These are phyloP conservation scores for Coccomyxa sp. DNA, from an alignment of 139 green algal genomes.

Conservation along the genomic window DNA sequence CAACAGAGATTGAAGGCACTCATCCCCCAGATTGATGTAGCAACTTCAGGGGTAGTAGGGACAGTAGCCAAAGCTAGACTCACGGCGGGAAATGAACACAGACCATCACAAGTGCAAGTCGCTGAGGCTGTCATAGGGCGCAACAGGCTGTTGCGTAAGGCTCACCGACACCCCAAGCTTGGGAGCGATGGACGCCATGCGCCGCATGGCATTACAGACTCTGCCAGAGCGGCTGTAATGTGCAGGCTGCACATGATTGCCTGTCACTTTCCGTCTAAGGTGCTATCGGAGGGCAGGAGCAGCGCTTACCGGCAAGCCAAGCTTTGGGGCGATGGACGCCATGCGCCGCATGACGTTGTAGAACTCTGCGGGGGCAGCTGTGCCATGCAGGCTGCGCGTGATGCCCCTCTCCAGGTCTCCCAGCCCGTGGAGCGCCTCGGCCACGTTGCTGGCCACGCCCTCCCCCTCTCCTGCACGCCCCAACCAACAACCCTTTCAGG, in stretches of 20 bases:
- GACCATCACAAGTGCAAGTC: not conserved
- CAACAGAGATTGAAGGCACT: not conserved
- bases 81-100: too few species aligned
- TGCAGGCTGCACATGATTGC: conserved; percentile 69
- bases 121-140: too few species aligned
- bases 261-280: too few species aligned
- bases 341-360: conserved; percentile 34
- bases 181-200: conserved; percentile 4
- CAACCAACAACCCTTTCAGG: not conserved
- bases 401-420: conserved; percentile 78
- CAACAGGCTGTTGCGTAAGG: too few species aligned
- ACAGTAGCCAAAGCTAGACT: too few species aligned
- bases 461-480: not conserved
- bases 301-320: conserved; percentile 11
- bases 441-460: not conserved
- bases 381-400: conserved; percentile 68
- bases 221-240: conserved; percentile 63
- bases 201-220: conserved; percentile 49
- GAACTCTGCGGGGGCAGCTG: conserved; percentile 69
- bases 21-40: too few species aligned
- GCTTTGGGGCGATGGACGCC: conserved; percentile 5
- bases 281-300: not conserved
- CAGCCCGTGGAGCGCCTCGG: conserved; percentile 28
- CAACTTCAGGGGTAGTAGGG: too few species aligned
- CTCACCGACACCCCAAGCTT: conserved; percentile 15